Base-by-base conservation (phyloP, 257 asterid species). In the Knoxia roxburghii region DNA sequence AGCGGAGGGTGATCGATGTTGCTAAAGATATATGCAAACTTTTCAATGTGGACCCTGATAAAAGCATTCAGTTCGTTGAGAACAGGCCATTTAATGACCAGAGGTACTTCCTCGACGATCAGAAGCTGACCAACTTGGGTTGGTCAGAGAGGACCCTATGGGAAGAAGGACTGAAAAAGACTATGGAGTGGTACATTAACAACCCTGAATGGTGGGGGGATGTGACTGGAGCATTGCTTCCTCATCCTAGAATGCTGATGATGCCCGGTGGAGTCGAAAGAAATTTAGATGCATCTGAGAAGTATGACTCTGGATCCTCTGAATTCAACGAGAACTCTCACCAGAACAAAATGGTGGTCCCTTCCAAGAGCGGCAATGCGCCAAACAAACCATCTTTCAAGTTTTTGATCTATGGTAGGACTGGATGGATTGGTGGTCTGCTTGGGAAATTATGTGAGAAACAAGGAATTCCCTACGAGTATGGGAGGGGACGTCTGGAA, bases 181-280 rank as follows among this genome's bases (percentile, higher is more conserved):
- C 99, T 5, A 84, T 88, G 64, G 95, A 90, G 52, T 93, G 97
- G 99, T 93, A 93, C 66, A 83, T 77, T 29, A 68, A 78, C 41
- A 89, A 89, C 73, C 98, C 98, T 6, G 83, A 82, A 23, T 93
- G 98, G 98, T 93, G 99, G 99, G 99, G 99, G 3, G 96, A 93
- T 80, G 95, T 93, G 37, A 80, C 96, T 14, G 99, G 99, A 50
- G 99, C 99, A 51, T 70, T 93, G 89, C 89, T 88, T 68, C 99
- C 99, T 72, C 99, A 93, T 76, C 99, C 99, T 35, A 83, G 96
- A 75, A 93, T 93, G 99, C 79, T 88, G 66, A 87, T 84, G 95
- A 86, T 88, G 96, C 94, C 99, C 10, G 95, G 96, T 76, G 98
- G 94, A 23, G 69, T 73, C 5, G 99, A 85, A 81, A 85, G 87